Percentiles rank a stretch among this genome's conserved stretches.
These are phyloP conservation scores for Colletotrichum tamarilloi DNA, from an alignment of 2,329 filamentous ascomycete species.

Conservation along the genomic window DNA sequence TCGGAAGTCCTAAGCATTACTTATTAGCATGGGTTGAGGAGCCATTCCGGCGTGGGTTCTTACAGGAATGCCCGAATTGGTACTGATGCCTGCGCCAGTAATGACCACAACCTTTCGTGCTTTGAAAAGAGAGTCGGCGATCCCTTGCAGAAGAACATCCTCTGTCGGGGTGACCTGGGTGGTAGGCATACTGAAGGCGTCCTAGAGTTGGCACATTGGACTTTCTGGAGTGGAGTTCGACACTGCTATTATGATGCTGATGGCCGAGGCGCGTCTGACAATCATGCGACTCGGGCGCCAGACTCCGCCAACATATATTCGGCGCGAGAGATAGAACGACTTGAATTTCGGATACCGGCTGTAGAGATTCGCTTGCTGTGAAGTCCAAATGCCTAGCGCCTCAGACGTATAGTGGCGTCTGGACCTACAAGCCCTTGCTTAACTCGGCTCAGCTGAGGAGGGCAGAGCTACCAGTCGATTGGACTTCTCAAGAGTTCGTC, in stretches of 20 bases:
- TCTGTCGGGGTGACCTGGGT: constrained; percentile 64
- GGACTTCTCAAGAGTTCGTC: neutral
- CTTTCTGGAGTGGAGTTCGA: neutral
- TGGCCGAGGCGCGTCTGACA: constrained; percentile 9
- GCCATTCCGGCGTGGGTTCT: constrained; percentile 39
- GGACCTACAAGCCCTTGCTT: neutral
- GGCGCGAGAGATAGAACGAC: neutral
- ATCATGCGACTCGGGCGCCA: neutral
- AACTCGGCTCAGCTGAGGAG: neutral
- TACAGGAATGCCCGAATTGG: constrained; percentile 81
- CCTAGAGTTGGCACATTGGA: constrained; percentile 32
- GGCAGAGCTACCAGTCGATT: neutral
- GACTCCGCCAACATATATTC: neutral
- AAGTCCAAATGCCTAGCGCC: neutral
- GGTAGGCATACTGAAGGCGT: constrained; percentile 63
- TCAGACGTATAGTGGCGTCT: neutral
- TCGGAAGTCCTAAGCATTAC: constrained; percentile 69
- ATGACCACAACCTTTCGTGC: constrained; percentile 77
- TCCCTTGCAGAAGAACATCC: constrained; percentile 67
- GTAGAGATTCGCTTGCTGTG: neutral
- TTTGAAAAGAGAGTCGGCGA: constrained; percentile 73
- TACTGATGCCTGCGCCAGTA: constrained; percentile 80
- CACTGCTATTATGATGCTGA: neutral
- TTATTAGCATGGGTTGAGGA: constrained; percentile 36
- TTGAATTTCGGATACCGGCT: neutral